Evolutionary conservation across 129 eudicot genomes (phyloP).

Genomic region (Ambrosia trifida): DNA sequence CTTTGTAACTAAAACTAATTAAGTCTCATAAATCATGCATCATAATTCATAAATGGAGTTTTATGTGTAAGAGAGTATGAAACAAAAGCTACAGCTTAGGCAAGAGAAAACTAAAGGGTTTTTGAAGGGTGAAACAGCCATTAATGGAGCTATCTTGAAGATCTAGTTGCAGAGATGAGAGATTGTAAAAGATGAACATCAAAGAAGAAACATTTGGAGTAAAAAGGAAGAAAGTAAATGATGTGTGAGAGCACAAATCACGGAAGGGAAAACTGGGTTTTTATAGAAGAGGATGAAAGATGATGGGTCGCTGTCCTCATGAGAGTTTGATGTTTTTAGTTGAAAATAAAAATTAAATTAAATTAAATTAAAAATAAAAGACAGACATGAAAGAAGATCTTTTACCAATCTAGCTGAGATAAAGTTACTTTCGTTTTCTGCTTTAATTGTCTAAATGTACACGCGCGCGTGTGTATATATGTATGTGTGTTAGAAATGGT

Average conservation of each 20-base stretch:
- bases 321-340: constrained; percentile 39
- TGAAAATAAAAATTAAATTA: neutral
- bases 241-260: constrained; percentile 32
- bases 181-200: neutral
- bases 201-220: constrained; percentile 1
- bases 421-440: constrained; percentile 23
- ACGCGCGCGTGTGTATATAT: neutral
- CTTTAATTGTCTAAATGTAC: constrained; percentile 7
- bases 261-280: constrained; percentile 40
- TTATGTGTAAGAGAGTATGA: neutral
- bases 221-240: neutral
- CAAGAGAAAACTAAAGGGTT: neutral
- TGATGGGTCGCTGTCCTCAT: constrained; percentile 55
- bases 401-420: constrained; percentile 35
- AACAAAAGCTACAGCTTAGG: constrained; percentile 9
- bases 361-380: neutral
- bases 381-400: constrained; percentile 29
- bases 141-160: constrained; percentile 22
- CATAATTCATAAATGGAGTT: constrained; percentile 18
- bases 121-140: constrained; percentile 23
- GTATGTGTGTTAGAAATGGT: neutral
- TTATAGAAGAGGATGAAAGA: constrained; percentile 40
- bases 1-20: neutral
- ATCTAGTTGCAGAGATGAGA: constrained; percentile 4
- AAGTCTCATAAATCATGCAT: constrained; percentile 27